Evolutionary conservation across 495 filamentous ascomycete genomes (phyloP).

Genomic region (Aspergillus biplanus): DNA sequence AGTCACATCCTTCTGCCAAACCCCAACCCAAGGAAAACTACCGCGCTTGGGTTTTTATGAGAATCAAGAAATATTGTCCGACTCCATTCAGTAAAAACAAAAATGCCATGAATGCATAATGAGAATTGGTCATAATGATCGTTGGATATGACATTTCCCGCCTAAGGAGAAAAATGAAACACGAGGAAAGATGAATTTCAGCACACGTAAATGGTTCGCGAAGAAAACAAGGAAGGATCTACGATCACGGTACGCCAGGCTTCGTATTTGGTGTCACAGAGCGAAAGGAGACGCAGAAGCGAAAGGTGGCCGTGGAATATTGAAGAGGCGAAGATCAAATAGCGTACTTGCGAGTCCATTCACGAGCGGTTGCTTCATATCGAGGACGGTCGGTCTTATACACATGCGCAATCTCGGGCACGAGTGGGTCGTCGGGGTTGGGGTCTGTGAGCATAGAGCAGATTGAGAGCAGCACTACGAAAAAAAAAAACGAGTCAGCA

Average conservation of each 20-base stretch:
- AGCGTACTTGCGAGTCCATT: slow-evolving; percentile 99
- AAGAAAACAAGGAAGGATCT: slow-evolving; percentile 41
- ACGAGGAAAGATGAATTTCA: slow-evolving; percentile 25
- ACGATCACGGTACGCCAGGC: slow-evolving; percentile 54
- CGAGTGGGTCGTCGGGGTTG: slow-evolving; percentile 97
- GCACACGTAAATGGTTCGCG: slow-evolving; percentile 32
- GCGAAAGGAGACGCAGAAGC: slow-evolving; percentile 41
- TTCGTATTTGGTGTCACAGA: slow-evolving; percentile 49
- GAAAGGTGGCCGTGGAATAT: slow-evolving; percentile 30
- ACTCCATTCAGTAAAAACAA: slow-evolving; percentile 35
- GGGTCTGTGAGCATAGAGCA: slow-evolving; percentile 99
- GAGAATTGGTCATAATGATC: slow-evolving; percentile 51
- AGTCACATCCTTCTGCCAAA: slow-evolving; percentile 18
- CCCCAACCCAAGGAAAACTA: slow-evolving; percentile 28
- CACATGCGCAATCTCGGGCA: slow-evolving; percentile 98
- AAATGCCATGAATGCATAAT: slow-evolving; percentile 50
- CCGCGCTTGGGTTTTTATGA: slow-evolving; percentile 25
- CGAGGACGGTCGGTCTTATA: slow-evolving; percentile 98
- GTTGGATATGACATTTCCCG: slow-evolving; percentile 47
- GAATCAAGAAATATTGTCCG: slow-evolving; percentile 30
- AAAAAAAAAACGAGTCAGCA: slow-evolving; percentile 23
- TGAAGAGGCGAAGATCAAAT: slow-evolving; percentile 55
- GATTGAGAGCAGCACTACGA: slow-evolving; percentile 92
- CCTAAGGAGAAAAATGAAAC: slow-evolving; percentile 31
- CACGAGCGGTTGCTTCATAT: slow-evolving; percentile 95